Base-by-base conservation (phyloP, 2,329 filamentous ascomycete species). In the Ascochyta viciae-villosae region DNA sequence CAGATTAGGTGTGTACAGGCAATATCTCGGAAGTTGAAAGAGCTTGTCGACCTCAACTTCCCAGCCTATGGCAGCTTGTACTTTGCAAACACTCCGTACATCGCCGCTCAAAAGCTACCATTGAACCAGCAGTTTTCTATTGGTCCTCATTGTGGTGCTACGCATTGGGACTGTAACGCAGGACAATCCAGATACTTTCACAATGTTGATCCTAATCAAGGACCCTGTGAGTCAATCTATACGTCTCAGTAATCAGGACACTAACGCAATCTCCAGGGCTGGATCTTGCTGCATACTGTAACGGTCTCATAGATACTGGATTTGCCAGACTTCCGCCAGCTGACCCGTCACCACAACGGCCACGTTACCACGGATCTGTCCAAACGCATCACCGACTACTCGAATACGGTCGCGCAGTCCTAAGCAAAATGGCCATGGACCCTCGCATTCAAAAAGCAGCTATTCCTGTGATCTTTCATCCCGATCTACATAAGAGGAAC, bases 401-500 rank as follows among this genome's bases (percentile, higher is more conserved):
- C 4, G 13, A 34, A 6, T n/a, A 5, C 4, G 13, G 33, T n/a
- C 13, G 13, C 33, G 13, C 13, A 34, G n/a, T 34, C 5, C 5
- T 34, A 2, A n/a, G 7, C 4, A 8, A 34, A 7, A 5, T 34
- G 33, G 33, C 13, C 4, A 4, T 5, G 7, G 7, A 37, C 57
- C 50, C 64, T 53, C 44, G 45, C 3, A 69, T 78, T n/a, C 52
- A 64, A 44, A 54, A 70, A 27, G 62, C 64, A 41, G 61, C 72
- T 57, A 53, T 34, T 24, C 74, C 73, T 33, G 64, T 70, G 3
- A 55, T 80, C 2, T 73, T 76, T 47, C 76, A 80, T 50, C 71
- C 74, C 10, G 76, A 80, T 61, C 54, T 79, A 31, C 70, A 79
- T 57, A 76, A 73, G 65, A 65, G 74, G 54, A 80, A 80, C 59